These are phyloP conservation scores for Clitopilus hobsonii DNA, from an alignment of 768 basidiomycete species.

Conservation along the genomic window DNA sequence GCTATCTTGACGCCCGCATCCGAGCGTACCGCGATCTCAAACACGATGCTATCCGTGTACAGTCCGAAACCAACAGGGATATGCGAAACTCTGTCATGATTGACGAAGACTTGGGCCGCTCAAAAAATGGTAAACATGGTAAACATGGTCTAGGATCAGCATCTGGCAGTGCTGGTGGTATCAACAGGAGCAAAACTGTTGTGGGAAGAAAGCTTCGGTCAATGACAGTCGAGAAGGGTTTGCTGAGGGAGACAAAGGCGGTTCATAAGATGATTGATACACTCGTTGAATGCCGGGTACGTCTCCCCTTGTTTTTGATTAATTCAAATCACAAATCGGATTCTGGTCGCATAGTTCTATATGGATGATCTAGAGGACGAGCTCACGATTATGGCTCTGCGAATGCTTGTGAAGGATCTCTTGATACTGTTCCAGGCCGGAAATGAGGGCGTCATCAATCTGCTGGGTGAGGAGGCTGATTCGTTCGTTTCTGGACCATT, in stretches of 20 bases:
- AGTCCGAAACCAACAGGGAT: slow-evolving; percentile 90
- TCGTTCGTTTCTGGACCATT: no score
- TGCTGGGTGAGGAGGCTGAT: slow-evolving; percentile 49
- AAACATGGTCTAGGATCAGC: slow-evolving; percentile 11
- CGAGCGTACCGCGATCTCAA: slow-evolving; percentile 85
- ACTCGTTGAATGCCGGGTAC: slow-evolving; percentile 81
- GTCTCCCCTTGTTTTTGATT: slow-evolving; percentile 22
- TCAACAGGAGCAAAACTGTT: slow-evolving; percentile 69
- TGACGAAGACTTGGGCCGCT: slow-evolving; percentile 48
- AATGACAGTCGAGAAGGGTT: slow-evolving; percentile 94
- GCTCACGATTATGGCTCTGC: slow-evolving; percentile 79
- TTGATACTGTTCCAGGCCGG: slow-evolving; percentile 93
- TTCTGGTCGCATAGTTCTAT: slow-evolving; percentile 68
- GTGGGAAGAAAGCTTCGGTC: slow-evolving; percentile 80
- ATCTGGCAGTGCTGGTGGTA: slow-evolving; percentile 31
- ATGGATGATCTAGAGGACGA: slow-evolving; percentile 91
- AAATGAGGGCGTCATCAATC: slow-evolving; percentile 90
- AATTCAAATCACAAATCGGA: slow-evolving; percentile 1
- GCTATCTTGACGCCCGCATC: slow-evolving; percentile 86
- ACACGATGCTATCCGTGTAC: slow-evolving; percentile 91
- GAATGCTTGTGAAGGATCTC: slow-evolving; percentile 95
- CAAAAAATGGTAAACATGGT: slow-evolving; percentile 26
- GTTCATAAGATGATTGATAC: slow-evolving; percentile 90
- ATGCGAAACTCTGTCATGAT: slow-evolving; percentile 61
- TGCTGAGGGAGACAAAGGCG: slow-evolving; percentile 85